Conservation (phyloP, 2,329 filamentous ascomycete species). For the Escovopsis sp. region DNA sequence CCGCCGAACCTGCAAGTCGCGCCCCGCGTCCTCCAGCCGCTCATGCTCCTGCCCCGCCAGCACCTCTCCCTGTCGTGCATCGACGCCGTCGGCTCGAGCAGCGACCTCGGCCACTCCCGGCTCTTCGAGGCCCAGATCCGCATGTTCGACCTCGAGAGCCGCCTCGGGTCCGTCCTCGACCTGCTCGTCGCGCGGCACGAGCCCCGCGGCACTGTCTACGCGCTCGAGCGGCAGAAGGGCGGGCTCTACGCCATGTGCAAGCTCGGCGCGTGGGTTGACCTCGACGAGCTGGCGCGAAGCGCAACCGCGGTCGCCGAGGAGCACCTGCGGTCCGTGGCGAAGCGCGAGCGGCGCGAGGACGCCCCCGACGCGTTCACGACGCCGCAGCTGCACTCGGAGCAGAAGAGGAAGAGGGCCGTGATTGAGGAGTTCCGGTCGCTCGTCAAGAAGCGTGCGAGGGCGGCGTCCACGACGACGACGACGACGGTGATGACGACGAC, state of each 20-base stretch:
- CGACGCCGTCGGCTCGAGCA: slow-evolving; percentile 36
- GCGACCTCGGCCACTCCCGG: slow-evolving; percentile 35
- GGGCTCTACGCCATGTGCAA: slow-evolving; percentile 53
- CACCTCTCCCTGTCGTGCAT: slow-evolving; percentile 45
- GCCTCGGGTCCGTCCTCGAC: slow-evolving; percentile 36
- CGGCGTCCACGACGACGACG: slow-evolving; percentile 17
- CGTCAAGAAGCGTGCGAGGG: slow-evolving; percentile 35
- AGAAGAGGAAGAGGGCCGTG: slow-evolving; percentile 40
- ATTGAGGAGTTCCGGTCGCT: slow-evolving; percentile 49
- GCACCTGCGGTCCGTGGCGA: slow-evolving; percentile 13
- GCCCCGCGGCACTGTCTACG: slow-evolving; percentile 37
- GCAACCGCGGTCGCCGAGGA: slow-evolving; percentile 27
- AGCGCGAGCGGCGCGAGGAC: slow-evolving; percentile 7
- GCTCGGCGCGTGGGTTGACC: slow-evolving; percentile 49
- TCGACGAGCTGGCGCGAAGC: slow-evolving; percentile 34
- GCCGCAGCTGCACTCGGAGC: slow-evolving; percentile 30
- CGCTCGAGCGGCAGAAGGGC: slow-evolving; percentile 47
- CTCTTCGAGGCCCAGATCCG: slow-evolving; percentile 47
- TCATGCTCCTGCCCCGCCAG: slow-evolving; percentile 48
- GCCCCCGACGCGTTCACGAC: slow-evolving; percentile 21
- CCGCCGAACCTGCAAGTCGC: slow-evolving; percentile 36
- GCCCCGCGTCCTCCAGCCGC: slow-evolving; percentile 39
- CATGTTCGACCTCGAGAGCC: slow-evolving; percentile 46
- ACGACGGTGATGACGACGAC: too few relatives aligned
- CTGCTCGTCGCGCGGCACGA: slow-evolving; percentile 48